Percentiles rank a stretch among this genome's conserved stretches.
These are phyloP conservation scores for Talaromyces amestolkiae DNA, from an alignment of 2,329 filamentous ascomycete species.

Conservation along the genomic window DNA sequence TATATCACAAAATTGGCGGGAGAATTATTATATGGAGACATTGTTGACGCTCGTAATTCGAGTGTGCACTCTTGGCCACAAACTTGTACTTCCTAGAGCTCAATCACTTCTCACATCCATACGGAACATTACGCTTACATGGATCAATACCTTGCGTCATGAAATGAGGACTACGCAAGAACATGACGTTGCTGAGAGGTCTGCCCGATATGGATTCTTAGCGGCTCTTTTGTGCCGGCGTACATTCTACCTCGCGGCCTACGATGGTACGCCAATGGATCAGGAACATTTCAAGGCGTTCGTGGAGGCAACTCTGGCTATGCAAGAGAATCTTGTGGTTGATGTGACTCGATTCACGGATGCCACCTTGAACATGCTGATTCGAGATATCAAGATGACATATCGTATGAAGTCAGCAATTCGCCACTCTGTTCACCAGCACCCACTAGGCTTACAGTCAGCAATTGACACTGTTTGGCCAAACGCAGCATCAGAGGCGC, in stretches of 20 bases:
- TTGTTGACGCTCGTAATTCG: constrained; percentile 54
- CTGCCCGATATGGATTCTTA: constrained; percentile 13
- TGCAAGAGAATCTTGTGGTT: constrained; percentile 50
- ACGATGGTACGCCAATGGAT: background rate
- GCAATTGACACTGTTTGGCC: constrained; percentile 48
- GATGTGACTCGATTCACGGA: constrained; percentile 37
- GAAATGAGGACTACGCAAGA: constrained; percentile 6
- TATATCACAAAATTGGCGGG: constrained; percentile 59
- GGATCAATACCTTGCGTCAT: constrained; percentile 4
- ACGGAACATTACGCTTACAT: constrained; percentile 4
- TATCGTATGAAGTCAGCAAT: constrained; percentile 40
- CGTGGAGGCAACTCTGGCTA: constrained; percentile 40
- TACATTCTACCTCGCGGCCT: constrained; percentile 37
- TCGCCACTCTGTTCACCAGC: constrained; percentile 32
- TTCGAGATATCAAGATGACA: constrained; percentile 50
- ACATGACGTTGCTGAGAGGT: constrained; percentile 9
- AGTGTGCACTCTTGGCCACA: constrained; percentile 30
- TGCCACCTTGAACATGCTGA: constrained; percentile 27
- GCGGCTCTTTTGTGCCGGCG: constrained; percentile 41
- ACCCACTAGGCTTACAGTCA: constrained; percentile 29
- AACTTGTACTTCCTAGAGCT: constrained; percentile 18
- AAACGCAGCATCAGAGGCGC: constrained; percentile 25
- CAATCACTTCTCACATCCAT: constrained; percentile 40
- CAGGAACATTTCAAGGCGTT: constrained; percentile 29
- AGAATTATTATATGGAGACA: constrained; percentile 57